Evolutionary conservation across 2,329 filamentous ascomycete genomes (phyloP).

Genomic region (Teratosphaeria viscida): DNA sequence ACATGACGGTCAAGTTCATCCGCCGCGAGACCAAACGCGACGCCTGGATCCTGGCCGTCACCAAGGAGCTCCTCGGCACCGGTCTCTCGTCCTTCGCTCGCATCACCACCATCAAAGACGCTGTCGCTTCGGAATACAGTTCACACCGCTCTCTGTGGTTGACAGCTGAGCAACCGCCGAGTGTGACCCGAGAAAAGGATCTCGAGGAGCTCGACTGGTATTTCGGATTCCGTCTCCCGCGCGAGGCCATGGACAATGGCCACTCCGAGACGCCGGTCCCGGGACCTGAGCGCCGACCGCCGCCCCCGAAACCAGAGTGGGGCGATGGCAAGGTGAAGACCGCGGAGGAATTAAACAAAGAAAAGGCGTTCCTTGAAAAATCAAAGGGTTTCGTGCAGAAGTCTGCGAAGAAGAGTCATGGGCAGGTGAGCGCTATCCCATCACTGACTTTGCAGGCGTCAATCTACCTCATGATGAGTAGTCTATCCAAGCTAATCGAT

Average conservation of each 20-base stretch:
- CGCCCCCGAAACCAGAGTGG: slow-evolving; percentile 36
- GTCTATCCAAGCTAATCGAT: background rate
- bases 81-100: slow-evolving; percentile 54
- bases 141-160: slow-evolving; percentile 66
- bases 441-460: background rate
- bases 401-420: slow-evolving; percentile 10
- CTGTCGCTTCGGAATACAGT: slow-evolving; percentile 59
- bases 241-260: slow-evolving; percentile 41
- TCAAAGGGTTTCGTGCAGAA: slow-evolving; percentile 22
- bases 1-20: slow-evolving; percentile 32
- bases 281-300: slow-evolving; percentile 44
- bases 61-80: slow-evolving; percentile 55
- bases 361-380: slow-evolving; percentile 44
- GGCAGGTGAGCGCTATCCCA: background rate
- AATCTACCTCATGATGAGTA: no score
- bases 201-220: slow-evolving; percentile 67
- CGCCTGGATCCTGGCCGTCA: slow-evolving; percentile 63
- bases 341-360: slow-evolving; percentile 44
- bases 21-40: slow-evolving; percentile 59
- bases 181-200: slow-evolving; percentile 29
- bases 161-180: slow-evolving; percentile 52
- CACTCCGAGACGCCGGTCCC: slow-evolving; percentile 50
- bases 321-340: slow-evolving; percentile 42
- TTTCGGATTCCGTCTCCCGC: slow-evolving; percentile 74
- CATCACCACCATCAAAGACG: slow-evolving; percentile 67